phyloP scores from a whole-genome alignment of 257 asterid species.

The Cordia subcordata region DNA sequence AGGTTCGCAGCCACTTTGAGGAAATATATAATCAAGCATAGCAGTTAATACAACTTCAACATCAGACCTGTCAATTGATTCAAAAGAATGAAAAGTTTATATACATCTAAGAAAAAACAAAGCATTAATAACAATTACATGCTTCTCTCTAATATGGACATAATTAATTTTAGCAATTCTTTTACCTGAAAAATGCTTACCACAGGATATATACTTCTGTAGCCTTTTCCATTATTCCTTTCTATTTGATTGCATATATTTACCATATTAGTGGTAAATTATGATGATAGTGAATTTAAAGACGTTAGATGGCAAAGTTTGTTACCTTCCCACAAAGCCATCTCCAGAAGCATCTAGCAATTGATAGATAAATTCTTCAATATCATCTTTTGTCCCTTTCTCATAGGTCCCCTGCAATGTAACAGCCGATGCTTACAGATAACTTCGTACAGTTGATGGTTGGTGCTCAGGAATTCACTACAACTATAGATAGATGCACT shows the following conservation, averaged over 20 bases:
- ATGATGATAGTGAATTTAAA: not conserved
- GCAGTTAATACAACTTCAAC: slow-evolving; percentile 60
- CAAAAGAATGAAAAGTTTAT: slow-evolving; percentile 5
- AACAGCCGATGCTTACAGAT: not conserved
- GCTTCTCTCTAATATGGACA: too few species aligned
- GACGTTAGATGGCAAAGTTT: not conserved
- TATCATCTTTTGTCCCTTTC: slow-evolving; percentile 84
- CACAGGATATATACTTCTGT: too few species aligned
- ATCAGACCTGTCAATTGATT: slow-evolving; percentile 62
- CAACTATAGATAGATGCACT: too few species aligned
- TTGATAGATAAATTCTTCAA: slow-evolving; percentile 85
- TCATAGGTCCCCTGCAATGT: slow-evolving; percentile 73
- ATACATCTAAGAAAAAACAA: slow-evolving; percentile 1
- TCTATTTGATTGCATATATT: too few species aligned
- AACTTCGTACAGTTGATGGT: too few species aligned
- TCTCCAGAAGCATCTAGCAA: slow-evolving; percentile 65
- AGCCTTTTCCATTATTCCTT: too few species aligned
- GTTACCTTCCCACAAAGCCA: slow-evolving; percentile 65
- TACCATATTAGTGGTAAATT: too few species aligned
- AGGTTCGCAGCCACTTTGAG: slow-evolving; percentile 34
- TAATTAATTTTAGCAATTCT: too few species aligned
- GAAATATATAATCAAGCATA: slow-evolving; percentile 51
- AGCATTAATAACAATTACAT: too few species aligned
- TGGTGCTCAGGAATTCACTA: not conserved
- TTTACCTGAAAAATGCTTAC: too few species aligned